Evolutionary conservation across 1,284 basidiomycete genomes (phyloP).

Genomic region (Fistulina hepatica): DNA sequence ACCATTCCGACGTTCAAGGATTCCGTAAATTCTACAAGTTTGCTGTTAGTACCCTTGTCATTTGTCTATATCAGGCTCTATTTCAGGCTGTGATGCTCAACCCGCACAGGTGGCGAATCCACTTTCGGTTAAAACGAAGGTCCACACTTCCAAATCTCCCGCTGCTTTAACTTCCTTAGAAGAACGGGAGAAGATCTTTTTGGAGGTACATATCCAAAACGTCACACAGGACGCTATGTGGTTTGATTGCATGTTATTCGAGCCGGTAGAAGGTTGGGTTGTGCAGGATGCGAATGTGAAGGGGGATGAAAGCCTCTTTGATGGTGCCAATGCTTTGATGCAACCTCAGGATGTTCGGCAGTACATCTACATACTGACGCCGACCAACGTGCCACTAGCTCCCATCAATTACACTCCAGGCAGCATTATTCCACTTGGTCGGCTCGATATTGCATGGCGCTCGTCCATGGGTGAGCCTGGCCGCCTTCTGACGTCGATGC

Average conservation of each 20-base stretch:
- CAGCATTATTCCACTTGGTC: slow-evolving; percentile 61
- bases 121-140: slow-evolving; percentile 83
- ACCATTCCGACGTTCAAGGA: slow-evolving; percentile 52
- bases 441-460: slow-evolving; percentile 75
- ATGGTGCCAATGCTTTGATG: slow-evolving; percentile 55
- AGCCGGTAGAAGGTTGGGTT: slow-evolving; percentile 61
- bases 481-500: slow-evolving; percentile 70
- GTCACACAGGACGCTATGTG: slow-evolving; percentile 64
- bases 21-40: slow-evolving; percentile 89
- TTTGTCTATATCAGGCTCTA: not conserved
- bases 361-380: slow-evolving; percentile 72
- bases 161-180: slow-evolving; percentile 48
- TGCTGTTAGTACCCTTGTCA: slow-evolving; percentile 40
- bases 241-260: slow-evolving; percentile 67
- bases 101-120: slow-evolving; percentile 67
- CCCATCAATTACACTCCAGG: slow-evolving; percentile 51
- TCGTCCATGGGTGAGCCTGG: slow-evolving; percentile 75
- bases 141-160: slow-evolving; percentile 63
- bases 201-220: slow-evolving; percentile 85
- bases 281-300: slow-evolving; percentile 42
- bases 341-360: slow-evolving; percentile 75
- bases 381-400: slow-evolving; percentile 35
- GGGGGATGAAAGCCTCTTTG: slow-evolving; percentile 35
- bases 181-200: slow-evolving; percentile 71
- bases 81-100: slow-evolving; percentile 5